Base-by-base conservation (phyloP, 768 basidiomycete genomes). In the Stropharia rugosoannulata region DNA sequence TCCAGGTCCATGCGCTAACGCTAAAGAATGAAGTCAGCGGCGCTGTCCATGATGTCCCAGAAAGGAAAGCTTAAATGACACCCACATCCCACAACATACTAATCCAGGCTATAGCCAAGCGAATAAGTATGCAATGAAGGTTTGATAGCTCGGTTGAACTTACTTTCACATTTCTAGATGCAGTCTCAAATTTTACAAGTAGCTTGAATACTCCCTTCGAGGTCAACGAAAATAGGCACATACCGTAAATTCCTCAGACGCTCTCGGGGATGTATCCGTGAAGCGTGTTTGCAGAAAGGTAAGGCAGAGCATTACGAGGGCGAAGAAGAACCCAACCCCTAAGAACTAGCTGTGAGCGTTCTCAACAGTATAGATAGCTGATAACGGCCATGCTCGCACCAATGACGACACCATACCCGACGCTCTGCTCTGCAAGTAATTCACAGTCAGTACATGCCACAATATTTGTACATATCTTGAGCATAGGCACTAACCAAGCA, bases 1-100 rank as follows among this genome's bases (percentile, higher is more conserved):
- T 80, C 81, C 80, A 82, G 11, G 80, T 83, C 81, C 79, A 80
- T 0, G 81, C 81, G 52, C 79, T 79, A 7, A 81, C 79, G 50
- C 77, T 78, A 46, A 18, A 15, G 2, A 10, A n/a, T 36, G 18
- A 43, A 22, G 27, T 45, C 27, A 15, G 11, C 25, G 15, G 48
- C 32, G 37, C 48, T 52, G 36, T 19, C 27, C 54, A 25, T 40
- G 16, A 39, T 22, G 13, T 44, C 40, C 32, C 42, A 19, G 29
- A 35, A 56, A 44, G 27, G 13, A 13, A 16, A 27, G 16, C 2
- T 38, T 25, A 32, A 38, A 36, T 19, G 35, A 35, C 29, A 60
- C 73, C 36, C 36, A 77, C 75, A 80, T 80, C 32, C 79, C 78
- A 57, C 80, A 80, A 54, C 77, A 80, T 4, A 81, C 73, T 2